Conservation (phyloP, 805 yeast genomes). For the Dipodascus geniculatus region DNA sequence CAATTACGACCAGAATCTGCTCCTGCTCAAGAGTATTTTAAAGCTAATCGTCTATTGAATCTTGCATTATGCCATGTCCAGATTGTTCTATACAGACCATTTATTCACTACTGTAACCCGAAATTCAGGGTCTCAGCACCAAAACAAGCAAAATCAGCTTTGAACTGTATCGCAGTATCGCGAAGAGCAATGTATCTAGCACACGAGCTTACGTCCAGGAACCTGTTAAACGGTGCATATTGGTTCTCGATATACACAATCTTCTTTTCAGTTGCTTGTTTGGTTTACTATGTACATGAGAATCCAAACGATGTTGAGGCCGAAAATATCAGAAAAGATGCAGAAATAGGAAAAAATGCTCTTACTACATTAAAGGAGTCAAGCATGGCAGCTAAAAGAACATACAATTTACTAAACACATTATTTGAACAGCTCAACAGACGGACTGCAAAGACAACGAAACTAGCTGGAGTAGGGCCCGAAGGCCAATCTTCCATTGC, state of each 20-base stretch:
- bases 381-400: slow-evolving; percentile 68
- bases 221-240: slow-evolving; percentile 70
- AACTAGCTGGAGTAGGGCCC: not conserved
- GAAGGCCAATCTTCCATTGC: not conserved
- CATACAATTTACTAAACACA: slow-evolving; percentile 69
- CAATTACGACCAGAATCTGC: slow-evolving; percentile 62
- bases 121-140: slow-evolving; percentile 34
- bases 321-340: slow-evolving; percentile 47
- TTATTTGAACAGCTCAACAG: slow-evolving; percentile 28
- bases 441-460: slow-evolving; percentile 8
- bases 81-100: slow-evolving; percentile 75
- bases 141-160: slow-evolving; percentile 58
- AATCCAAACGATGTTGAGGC: slow-evolving; percentile 22
- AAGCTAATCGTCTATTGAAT: slow-evolving; percentile 57
- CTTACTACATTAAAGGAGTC: slow-evolving; percentile 59
- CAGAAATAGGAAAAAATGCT: slow-evolving; percentile 69
- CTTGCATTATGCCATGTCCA: slow-evolving; percentile 45
- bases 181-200: slow-evolving; percentile 72
- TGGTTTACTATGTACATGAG: slow-evolving; percentile 67
- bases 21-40: slow-evolving; percentile 52
- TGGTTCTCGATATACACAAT: slow-evolving; percentile 89
- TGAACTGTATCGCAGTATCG: slow-evolving; percentile 76
- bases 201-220: slow-evolving; percentile 62
- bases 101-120: slow-evolving; percentile 69
- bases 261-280: slow-evolving; percentile 78